Evolutionary conservation across 768 basidiomycete genomes (phyloP), one percentile per base, ranked within the genome.

Genomic region (Candolleomyces efflorescens): DNA sequence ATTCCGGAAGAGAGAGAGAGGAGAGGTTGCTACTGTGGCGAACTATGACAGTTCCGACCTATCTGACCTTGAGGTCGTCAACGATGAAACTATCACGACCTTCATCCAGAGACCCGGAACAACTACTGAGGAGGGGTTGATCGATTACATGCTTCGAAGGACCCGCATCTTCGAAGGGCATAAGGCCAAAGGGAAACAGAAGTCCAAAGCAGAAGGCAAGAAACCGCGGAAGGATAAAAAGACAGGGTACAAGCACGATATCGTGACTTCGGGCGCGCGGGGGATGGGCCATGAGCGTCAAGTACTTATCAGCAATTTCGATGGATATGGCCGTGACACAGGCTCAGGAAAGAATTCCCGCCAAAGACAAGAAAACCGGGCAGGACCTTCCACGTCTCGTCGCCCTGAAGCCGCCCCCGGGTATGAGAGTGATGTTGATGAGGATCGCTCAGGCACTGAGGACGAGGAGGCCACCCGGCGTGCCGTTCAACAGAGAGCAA

Each of bases 101-200:
- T 59, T 56, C 32, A 44, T 53, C 11, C 49, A 49, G 45, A 60
- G 51, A 39, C 55, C 26, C 22, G 36, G 46, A 11, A 44, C 32
- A 44, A 45, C 27, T 12, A 27, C 11, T 23, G 36, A 54, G 64
- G 60, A 9, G 65, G 82, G 75, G 63, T 66, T 87, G 53, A 87
- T 90, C 48, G 85, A 90, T 62, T 83, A 82, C 66, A 90, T 90
- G 88, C 64, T 90, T 49, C 73, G 75, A 13, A 75, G 79, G 48
- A 78, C 78, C 2, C 69, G 72, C 20, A 64, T 61, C 55, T 64
- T 74, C 3, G 56, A 48, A 9, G 46, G 47, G n/a, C 49, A 51
- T 22, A 59, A 23, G n/a, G 22, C 43, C 41, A 43, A 6, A 13
- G 24, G 15, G 41, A 37, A 53, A 38, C 22, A 48, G 49, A 20